phyloP scores from a whole-genome alignment of 2,329 filamentous ascomycete species.

The Aspergillus sp. region DNA sequence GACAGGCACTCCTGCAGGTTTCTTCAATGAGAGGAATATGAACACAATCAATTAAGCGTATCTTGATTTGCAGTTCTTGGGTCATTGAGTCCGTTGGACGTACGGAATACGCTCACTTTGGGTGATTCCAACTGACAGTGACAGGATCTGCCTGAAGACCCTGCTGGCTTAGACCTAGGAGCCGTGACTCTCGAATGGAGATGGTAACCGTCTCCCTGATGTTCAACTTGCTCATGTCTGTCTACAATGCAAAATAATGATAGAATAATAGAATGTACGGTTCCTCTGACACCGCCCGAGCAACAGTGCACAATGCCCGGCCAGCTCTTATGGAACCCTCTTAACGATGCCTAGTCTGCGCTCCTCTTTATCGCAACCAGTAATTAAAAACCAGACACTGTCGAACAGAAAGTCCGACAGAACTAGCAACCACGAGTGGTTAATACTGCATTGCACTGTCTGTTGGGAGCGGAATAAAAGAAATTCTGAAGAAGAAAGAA shows the following conservation, averaged over 20 bases:
- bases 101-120: too few relatives aligned
- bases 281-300: conserved; percentile 82
- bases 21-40: background rate
- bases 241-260: conserved; percentile 5
- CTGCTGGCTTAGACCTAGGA: too few relatives aligned
- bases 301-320: conserved; percentile 64
- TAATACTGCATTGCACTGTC: conserved; percentile 79
- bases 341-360: conserved; percentile 51
- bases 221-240: background rate
- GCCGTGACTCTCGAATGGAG: too few relatives aligned
- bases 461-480: conserved; percentile 65
- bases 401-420: conserved; percentile 67
- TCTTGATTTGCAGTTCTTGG: too few relatives aligned
- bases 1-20: background rate
- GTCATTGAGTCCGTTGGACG: too few relatives aligned
- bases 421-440: conserved; percentile 45
- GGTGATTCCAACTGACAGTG: too few relatives aligned
- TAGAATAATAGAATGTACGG: conserved; percentile 56
- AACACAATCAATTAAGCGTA: too few relatives aligned
- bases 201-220: too few relatives aligned
- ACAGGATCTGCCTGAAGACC: too few relatives aligned
- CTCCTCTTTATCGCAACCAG: conserved; percentile 63
- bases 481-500: conserved; percentile 34
- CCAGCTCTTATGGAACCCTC: conserved; percentile 70
- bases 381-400: conserved; percentile 57